These are phyloP conservation scores for Puccinellia tenuiflora DNA, from an alignment of 176 grass and related monocot species.

Conservation along the genomic window DNA sequence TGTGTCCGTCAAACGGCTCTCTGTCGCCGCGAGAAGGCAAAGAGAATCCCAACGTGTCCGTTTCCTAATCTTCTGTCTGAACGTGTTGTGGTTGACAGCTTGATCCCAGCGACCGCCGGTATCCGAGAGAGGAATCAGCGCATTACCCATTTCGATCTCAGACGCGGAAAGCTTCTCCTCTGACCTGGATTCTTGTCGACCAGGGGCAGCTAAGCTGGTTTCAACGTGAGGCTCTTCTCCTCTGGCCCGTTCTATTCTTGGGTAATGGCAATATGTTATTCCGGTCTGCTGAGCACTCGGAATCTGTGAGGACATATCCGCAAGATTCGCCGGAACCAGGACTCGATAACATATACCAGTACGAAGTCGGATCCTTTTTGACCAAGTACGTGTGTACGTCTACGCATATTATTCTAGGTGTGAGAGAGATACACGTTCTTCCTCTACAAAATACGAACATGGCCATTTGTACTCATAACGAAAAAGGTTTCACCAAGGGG, in stretches of 20 bases:
- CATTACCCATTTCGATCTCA: not conserved
- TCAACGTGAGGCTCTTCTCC: not conserved
- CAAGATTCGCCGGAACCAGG: not conserved
- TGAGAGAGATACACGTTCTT: not conserved
- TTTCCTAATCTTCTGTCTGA: not conserved
- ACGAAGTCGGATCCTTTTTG: not conserved
- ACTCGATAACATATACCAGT: not conserved
- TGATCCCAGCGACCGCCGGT: not conserved
- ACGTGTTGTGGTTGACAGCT: not conserved
- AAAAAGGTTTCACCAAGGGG: not conserved
- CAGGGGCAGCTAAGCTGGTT: no score
- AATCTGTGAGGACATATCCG: not conserved
- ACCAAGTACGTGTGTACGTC: not conserved
- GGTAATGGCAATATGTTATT: not conserved
- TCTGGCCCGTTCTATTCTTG: not conserved
- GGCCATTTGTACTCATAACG: no score
- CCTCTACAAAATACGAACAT: not conserved
- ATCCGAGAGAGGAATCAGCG: not conserved
- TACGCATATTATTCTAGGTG: not conserved
- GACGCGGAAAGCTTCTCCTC: not conserved
- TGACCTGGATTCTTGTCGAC: not conserved
- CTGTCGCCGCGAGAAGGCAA: not conserved
- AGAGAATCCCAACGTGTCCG: no score
- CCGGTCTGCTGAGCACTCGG: not conserved
- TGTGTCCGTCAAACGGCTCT: not conserved